phyloP scores from a whole-genome alignment of 345 rosid genomes.

The Nasturtium officinale region DNA sequence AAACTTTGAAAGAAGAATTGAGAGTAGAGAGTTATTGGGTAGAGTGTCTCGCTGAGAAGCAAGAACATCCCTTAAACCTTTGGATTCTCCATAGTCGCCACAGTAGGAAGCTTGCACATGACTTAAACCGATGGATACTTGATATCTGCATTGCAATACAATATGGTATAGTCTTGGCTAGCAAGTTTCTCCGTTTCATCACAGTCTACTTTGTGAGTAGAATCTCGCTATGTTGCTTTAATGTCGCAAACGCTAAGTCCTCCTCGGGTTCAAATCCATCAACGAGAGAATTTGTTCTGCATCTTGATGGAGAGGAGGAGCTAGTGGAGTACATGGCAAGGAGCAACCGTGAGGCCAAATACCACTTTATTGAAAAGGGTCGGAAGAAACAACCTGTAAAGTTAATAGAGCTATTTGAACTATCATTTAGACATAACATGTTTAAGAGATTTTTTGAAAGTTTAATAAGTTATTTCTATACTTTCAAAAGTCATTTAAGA shows the following conservation, averaged over 20 bases:
- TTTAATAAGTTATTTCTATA: too few relatives aligned
- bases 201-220: constrained; percentile 49
- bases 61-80: constrained; percentile 57
- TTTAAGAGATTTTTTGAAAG: too few relatives aligned
- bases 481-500: too few relatives aligned
- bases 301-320: constrained; percentile 81
- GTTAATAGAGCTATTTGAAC: constrained; percentile 55
- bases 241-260: constrained; percentile 43
- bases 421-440: too few relatives aligned
- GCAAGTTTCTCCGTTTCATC: constrained; percentile 63
- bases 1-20: constrained; percentile 33
- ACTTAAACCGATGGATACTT: constrained; percentile 42
- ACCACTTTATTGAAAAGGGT: constrained; percentile 59
- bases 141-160: constrained; percentile 58
- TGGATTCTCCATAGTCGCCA: constrained; percentile 40
- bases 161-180: constrained; percentile 56
- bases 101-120: constrained; percentile 56
- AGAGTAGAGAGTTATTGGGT: constrained; percentile 76
- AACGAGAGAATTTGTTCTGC: constrained; percentile 60
- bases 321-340: constrained; percentile 60
- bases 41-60: constrained; percentile 57
- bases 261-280: constrained; percentile 38
- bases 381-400: constrained; percentile 56
- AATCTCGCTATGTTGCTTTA: constrained; percentile 40
- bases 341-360: constrained; percentile 61